Evolutionary conservation across 768 basidiomycete genomes (phyloP).

Genomic region (Auricularia sp.): DNA sequence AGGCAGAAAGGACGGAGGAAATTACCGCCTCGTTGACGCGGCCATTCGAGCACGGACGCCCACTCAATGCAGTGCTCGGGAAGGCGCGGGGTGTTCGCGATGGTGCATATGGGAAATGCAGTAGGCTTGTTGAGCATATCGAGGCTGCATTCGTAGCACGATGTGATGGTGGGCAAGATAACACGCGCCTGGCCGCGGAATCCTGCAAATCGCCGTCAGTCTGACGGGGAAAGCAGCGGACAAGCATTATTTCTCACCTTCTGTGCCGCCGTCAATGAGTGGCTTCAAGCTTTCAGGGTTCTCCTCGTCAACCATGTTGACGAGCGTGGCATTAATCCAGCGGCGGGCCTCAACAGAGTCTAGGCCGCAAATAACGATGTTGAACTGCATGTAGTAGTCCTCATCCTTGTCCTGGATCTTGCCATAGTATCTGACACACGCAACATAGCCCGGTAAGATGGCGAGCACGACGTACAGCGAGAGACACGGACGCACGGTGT

Average conservation of each 20-base stretch:
- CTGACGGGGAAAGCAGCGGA: neutral
- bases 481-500: slow-evolving; percentile 64
- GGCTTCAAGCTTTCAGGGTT: slow-evolving; percentile 91
- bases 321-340: slow-evolving; percentile 98
- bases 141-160: slow-evolving; percentile 96
- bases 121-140: slow-evolving; percentile 98
- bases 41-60: slow-evolving; percentile 99
- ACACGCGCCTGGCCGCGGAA: slow-evolving; percentile 98
- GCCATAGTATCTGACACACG: slow-evolving; percentile 64
- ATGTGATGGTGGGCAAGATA: slow-evolving; percentile 88
- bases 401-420: slow-evolving; percentile 98
- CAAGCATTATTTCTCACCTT: slow-evolving; percentile 46
- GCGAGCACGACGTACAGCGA: slow-evolving; percentile 1
- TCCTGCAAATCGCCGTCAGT: slow-evolving; percentile 36
- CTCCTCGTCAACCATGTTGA: slow-evolving; percentile 88
- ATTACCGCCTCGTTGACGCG: slow-evolving; percentile 77
- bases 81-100: slow-evolving; percentile 94
- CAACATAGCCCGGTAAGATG: neutral
- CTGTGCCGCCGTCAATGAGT: slow-evolving; percentile 95
- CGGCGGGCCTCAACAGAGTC: slow-evolving; percentile 95
- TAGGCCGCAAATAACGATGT: slow-evolving; percentile 91
- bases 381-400: slow-evolving; percentile 93
- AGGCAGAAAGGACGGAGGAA: slow-evolving; percentile 8
- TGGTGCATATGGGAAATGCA: slow-evolving; percentile 96
- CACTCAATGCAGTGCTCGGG: slow-evolving; percentile 99